Evolutionary conservation across 1,284 basidiomycete genomes (phyloP).

Genomic region (Papiliotrema terrestris): DNA sequence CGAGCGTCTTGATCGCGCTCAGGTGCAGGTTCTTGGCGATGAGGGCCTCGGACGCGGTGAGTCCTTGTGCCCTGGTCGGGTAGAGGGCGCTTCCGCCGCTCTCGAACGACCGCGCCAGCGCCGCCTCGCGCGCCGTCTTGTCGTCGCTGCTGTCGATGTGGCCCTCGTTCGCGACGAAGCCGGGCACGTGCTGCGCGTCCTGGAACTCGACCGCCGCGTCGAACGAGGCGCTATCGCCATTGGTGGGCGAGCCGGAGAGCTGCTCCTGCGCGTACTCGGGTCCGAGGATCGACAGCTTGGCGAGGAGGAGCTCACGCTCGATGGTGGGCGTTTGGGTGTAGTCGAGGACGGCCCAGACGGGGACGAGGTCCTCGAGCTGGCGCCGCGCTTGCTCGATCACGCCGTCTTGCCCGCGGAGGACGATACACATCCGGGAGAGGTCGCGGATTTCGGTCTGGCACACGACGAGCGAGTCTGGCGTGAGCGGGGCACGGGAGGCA

Average conservation of each 20-base stretch:
- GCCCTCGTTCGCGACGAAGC: conserved; percentile 27
- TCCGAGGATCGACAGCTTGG: conserved; percentile 92
- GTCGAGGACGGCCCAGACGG: conserved; percentile 95
- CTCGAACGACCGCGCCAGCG: conserved; percentile 72
- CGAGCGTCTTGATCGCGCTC: conserved; percentile 71
- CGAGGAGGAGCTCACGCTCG: conserved; percentile 80
- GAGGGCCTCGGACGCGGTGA: conserved; percentile 67
- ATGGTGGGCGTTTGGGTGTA: conserved; percentile 89
- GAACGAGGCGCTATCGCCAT: conserved; percentile 56
- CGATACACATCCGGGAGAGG: conserved; percentile 96
- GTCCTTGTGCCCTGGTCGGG: conserved; percentile 25
- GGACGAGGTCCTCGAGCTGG: conserved; percentile 91
- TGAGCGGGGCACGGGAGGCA: not conserved
- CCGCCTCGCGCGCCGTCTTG: conserved; percentile 65
- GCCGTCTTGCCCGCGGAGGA: conserved; percentile 92
- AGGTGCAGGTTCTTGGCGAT: conserved; percentile 87
- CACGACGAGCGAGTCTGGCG: conserved; percentile 87
- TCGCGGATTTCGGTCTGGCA: conserved; percentile 97
- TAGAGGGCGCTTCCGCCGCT: conserved; percentile 45
- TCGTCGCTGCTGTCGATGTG: conserved; percentile 23
- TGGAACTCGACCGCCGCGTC: conserved; percentile 25
- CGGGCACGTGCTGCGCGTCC: conserved; percentile 23
- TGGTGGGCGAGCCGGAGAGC: conserved; percentile 71
- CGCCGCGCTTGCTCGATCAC: conserved; percentile 95
- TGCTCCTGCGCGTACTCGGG: conserved; percentile 94